Evolutionary conservation across 2,329 filamentous ascomycete genomes (phyloP).

Genomic region (Cercospora berteroae): DNA sequence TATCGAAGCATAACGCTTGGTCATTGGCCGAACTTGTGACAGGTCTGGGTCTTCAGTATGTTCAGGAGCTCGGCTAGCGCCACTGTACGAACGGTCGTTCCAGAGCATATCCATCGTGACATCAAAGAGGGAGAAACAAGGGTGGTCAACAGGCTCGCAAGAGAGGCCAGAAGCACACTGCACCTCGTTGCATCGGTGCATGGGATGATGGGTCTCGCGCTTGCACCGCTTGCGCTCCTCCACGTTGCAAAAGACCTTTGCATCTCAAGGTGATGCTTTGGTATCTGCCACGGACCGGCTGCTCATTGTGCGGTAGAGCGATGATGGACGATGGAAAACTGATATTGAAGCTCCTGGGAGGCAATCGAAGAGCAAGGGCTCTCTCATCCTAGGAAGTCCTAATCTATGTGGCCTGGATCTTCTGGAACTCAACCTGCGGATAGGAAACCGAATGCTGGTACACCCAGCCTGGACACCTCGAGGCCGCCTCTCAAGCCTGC

Average conservation of each 20-base stretch:
- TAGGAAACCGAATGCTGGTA: neutral
- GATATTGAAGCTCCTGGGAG: neutral
- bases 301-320: neutral
- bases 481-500: neutral
- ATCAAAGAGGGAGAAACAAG: neutral
- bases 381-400: neutral
- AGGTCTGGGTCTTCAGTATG: neutral
- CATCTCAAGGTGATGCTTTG: neutral
- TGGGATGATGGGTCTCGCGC: neutral
- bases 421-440: neutral
- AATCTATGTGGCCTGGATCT: neutral
- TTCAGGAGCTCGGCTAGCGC: neutral
- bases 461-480: neutral
- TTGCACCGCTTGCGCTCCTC: neutral
- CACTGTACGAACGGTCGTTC: neutral
- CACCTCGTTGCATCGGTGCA: neutral
- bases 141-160: neutral
- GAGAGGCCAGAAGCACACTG: neutral
- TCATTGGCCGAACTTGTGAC: neutral
- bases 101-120: neutral
- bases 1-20: neutral
- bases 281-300: neutral
- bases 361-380: neutral
- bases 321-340: neutral
- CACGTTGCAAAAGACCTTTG: neutral